Base-by-base conservation (phyloP, 2,329 filamentous ascomycete genomes). In the Blastomyces silverae region DNA sequence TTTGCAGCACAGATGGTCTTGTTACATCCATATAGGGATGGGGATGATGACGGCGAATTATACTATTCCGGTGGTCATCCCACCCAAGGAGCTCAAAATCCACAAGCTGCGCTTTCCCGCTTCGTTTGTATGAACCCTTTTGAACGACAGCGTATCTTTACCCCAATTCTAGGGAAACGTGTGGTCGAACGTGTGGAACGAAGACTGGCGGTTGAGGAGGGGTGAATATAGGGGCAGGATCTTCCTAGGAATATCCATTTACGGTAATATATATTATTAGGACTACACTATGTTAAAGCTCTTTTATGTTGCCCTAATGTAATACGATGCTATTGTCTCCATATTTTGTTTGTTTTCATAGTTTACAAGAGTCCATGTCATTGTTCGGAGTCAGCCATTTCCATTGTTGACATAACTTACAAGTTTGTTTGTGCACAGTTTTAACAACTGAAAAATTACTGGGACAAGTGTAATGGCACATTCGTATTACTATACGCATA, bases 1-100 rank as follows among this genome's bases (percentile, higher is more conserved):
- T 91, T 85, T 72, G 89, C 88, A 2, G 89, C 89, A 2, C 89
- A 91, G 72, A 79, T 80, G 11, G 78, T 91, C 1, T 75, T 90
- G 44, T 77, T 44, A n/a, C 31, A 50, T 22, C 8, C 8, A 10
- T n/a, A 13, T 48, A 44, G 17, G 22, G 15, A 46, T 28, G 22
- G 15, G 3, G n/a, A 60, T 28, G 31, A 22, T 22, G 37, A 5
- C 2, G 13, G 44, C 37, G 44, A 1, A 37, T 61, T 37, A n/a
- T 5, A 37, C 25, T 11, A 37, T 61, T 61, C 42, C 48, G 34
- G 20, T 10, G 28, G 11, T 25, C 1, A 31, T 37, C 10, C 8
- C n/a, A 44, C 4, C 20, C 28, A 37, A 52, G 13, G 20, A 44
- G 3, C 28, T 17, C 3, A 34, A 37, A 69, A 25, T 67, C 67